Conservation (phyloP, 441 rosid species). For the Erodium chrysanthum region DNA sequence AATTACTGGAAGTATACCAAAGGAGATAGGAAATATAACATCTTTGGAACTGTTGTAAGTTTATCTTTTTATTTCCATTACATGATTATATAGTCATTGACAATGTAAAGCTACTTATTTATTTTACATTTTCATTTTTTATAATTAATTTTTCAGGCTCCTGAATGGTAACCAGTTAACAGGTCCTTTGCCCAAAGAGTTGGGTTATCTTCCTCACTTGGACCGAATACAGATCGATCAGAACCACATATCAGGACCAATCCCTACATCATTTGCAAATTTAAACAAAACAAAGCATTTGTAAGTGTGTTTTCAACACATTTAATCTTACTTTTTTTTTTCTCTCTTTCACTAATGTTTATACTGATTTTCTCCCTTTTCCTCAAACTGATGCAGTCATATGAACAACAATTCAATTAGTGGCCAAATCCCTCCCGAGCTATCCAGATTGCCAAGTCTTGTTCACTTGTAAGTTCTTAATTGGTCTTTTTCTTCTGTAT, state of each 20-base stretch:
- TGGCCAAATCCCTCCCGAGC: constrained; percentile 81
- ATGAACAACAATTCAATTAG: constrained; percentile 95
- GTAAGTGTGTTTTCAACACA: constrained; percentile 42
- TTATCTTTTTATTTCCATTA: constrained; percentile 11
- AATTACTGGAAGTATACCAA: constrained; percentile 70
- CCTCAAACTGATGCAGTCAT: constrained; percentile 51
- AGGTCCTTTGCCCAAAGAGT: constrained; percentile 76
- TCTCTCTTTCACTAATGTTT: constrained; percentile 5
- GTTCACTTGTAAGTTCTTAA: constrained; percentile 78
- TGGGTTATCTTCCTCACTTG: constrained; percentile 71
- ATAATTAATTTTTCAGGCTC: constrained; percentile 46
- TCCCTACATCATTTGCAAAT: constrained; percentile 71
- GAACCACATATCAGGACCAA: constrained; percentile 68
- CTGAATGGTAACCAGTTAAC: constrained; percentile 71
- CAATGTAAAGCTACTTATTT: background rate
- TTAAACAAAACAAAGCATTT: constrained; percentile 79
- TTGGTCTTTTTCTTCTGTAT: constrained; percentile 17
- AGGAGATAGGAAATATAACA: constrained; percentile 72
- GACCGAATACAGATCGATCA: constrained; percentile 91
- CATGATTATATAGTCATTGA: background rate
- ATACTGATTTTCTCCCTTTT: constrained; percentile 18
- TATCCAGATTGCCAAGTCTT: constrained; percentile 62
- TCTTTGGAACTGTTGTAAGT: constrained; percentile 77
- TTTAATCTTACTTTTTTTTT: constrained; percentile 1
- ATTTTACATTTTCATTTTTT: constrained; percentile 6